Evolutionary conservation across 371 early-diverging fungal genomes (phyloP), one percentile per base, ranked within the genome.

Genomic region (Nematocida minor): DNA sequence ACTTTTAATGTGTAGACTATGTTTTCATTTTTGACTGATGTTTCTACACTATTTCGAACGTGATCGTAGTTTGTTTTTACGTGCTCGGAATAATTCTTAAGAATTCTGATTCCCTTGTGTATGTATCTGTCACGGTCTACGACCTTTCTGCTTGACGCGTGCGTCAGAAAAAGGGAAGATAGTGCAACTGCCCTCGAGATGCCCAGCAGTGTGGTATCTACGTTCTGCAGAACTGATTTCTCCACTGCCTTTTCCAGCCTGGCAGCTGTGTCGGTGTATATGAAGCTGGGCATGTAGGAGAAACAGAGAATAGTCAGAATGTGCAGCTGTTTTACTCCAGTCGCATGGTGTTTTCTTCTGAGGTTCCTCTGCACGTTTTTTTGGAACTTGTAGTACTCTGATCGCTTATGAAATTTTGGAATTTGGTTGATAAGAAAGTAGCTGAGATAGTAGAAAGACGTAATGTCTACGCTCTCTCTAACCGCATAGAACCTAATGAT

Each of bases 81-180:
- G 67, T 16, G 16, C 6, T 54, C 32, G 7, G 49, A n/a, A 27
- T 41, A 41, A 7, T 25, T 36, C 40, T 69, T 71, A 31, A 85
- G 70, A 20, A 77, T 48, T 3, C 40, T 46, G 42, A 85, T 63
- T n/a, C 83, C 84, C 44, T 74, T 55, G 38, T 55, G 63, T 47
- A 82, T 67, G 71, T 80, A 82, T 51, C 70, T 66, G 41, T 80
- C 79, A 40, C 81, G 77, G 38, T 83, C 81, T 9, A 41, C 44
- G 20, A 84, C 74, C 22, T 60, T 66, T 55, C 85, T 69, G 49
- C 80, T 71, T 55, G 78, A 82, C 25, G 77, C 71, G 53, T 84
- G 79, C 7, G 60, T 63, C 9, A 85, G 64, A 40, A 74, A 80
- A 25, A 84, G 79, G n/a, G 78, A 74, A 16, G 77, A 48, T 20